Percentiles rank a stretch among this genome's conserved stretches.
phyloP scores from a whole-genome alignment of 2,329 filamentous ascomycete genomes.

The Spiromastix sp. region DNA sequence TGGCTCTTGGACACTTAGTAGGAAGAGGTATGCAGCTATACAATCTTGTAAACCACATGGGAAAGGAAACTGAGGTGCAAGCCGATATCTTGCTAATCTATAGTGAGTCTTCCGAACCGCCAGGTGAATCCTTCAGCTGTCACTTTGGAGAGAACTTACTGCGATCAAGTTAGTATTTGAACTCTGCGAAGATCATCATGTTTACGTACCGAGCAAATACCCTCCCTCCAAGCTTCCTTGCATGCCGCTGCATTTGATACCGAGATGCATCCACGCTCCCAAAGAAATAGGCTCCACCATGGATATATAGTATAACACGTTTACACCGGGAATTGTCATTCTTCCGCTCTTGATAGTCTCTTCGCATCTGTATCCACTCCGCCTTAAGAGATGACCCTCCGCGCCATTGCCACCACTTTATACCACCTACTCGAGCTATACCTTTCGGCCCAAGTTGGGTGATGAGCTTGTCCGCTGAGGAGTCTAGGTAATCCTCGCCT shows the following conservation, averaged over 20 bases:
- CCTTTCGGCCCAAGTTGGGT: slow-evolving; percentile 70
- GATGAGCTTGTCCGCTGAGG: slow-evolving; percentile 57
- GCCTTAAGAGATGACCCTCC: slow-evolving; percentile 55
- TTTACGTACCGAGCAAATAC: slow-evolving; percentile 63
- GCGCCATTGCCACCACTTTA: slow-evolving; percentile 85
- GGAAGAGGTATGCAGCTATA: slow-evolving; percentile 73
- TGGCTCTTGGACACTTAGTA: slow-evolving; percentile 66
- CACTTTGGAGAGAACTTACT: too few relatives aligned
- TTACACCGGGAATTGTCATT: slow-evolving; percentile 49
- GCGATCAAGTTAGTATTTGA: too few relatives aligned
- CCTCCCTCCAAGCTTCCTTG: slow-evolving; percentile 80
- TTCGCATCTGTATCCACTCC: slow-evolving; percentile 95
- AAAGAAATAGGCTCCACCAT: slow-evolving; percentile 92
- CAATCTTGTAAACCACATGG: slow-evolving; percentile 88
- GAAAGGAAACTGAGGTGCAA: slow-evolving; percentile 91
- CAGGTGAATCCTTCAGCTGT: too few relatives aligned
- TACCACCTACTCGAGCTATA: slow-evolving; percentile 64
- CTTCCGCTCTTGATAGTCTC: slow-evolving; percentile 64
- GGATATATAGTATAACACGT: slow-evolving; percentile 84
- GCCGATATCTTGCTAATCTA: slow-evolving; percentile 59
- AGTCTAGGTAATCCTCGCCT: slow-evolving; percentile 49
- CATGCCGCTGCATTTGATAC: slow-evolving; percentile 96
- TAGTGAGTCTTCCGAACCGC: too few relatives aligned
- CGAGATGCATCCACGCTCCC: slow-evolving; percentile 92
- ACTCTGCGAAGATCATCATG: too few relatives aligned